A percentile compares a stretch with the other conserved stretches of the same genome.
Evolutionary conservation across 768 basidiomycete species (phyloP).

Genomic region (Lentinula detonsa): DNA sequence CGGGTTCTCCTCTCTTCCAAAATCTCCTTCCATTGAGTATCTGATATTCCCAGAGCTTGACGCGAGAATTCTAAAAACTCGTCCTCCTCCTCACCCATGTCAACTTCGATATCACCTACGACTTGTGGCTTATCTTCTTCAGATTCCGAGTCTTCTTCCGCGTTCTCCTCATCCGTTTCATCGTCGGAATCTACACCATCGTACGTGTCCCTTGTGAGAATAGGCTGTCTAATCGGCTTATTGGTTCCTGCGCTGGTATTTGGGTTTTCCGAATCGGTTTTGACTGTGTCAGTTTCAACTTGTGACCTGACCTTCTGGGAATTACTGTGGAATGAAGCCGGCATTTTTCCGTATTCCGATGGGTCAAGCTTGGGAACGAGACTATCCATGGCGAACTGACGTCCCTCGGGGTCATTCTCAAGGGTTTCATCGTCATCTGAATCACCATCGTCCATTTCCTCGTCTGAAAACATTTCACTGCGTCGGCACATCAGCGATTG

Average conservation of each 20-base stretch:
- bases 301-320: conserved; percentile 60
- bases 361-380: conserved; percentile 78
- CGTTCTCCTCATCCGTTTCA: conserved; percentile 62
- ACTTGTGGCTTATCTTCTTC: conserved; percentile 83
- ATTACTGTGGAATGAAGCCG: conserved; percentile 58
- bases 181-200: conserved; percentile 95
- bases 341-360: conserved; percentile 88
- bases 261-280: conserved; percentile 14
- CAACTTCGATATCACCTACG: conserved; percentile 78
- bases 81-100: conserved; percentile 91
- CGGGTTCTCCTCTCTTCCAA: conserved; percentile 67
- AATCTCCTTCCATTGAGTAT: conserved; percentile 89
- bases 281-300: conserved; percentile 36
- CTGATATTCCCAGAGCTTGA: conserved; percentile 82
- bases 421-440: conserved; percentile 37
- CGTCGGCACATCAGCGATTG: conserved; percentile 3
- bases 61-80: conserved; percentile 95
- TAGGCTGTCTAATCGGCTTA: conserved; percentile 64
- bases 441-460: conserved; percentile 48
- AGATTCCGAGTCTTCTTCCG: conserved; percentile 47
- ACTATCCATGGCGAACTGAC: conserved; percentile 65
- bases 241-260: conserved; percentile 8
- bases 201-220: conserved; percentile 76
- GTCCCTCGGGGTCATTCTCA: conserved; percentile 28
- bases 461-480: conserved; percentile 65